Conservation (phyloP, 129 eudicot species). For the Pittosporum tobira region DNA sequence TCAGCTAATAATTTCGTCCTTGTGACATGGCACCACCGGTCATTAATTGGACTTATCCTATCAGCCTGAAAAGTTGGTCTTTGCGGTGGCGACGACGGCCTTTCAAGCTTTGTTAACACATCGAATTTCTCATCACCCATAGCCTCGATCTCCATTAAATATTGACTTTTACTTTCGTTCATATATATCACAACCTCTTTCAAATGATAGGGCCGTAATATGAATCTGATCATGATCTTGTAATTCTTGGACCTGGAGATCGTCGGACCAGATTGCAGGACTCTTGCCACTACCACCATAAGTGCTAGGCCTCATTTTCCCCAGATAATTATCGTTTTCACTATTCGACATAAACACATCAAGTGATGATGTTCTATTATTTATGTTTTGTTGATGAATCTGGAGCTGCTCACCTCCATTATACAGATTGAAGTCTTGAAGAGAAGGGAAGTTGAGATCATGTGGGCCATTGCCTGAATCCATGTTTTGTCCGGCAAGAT, state of each 20-base stretch:
- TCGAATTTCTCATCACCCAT: conserved; percentile 17
- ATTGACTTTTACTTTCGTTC: conserved; percentile 34
- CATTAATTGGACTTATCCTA: conserved; percentile 18
- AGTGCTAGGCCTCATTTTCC: conserved; percentile 31
- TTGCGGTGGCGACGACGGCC: conserved; percentile 40
- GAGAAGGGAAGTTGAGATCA: conserved; percentile 78
- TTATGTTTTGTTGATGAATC: conserved; percentile 19
- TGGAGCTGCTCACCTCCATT: conserved; percentile 17
- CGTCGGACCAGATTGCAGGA: conserved; percentile 50
- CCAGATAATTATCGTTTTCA: conserved; percentile 14
- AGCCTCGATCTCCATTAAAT: conserved; percentile 6
- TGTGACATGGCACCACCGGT: conserved; percentile 18
- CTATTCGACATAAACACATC: conserved; percentile 19
- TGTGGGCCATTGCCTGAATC: conserved; percentile 31
- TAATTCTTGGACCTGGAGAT: conserved; percentile 33
- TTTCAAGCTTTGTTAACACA: conserved; percentile 13
- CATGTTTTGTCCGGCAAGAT: conserved; percentile 76
- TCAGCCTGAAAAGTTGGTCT: conserved; percentile 19
- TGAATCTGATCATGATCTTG: conserved; percentile 23
- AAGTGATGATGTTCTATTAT: conserved; percentile 21
- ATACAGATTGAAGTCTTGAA: conserved; percentile 88
- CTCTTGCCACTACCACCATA: conserved; percentile 32
- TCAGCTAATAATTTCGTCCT: conserved; percentile 27
- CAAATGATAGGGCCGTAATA: conserved; percentile 13
- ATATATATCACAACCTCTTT: conserved; percentile 9